Percentiles rank a stretch among this genome's conserved stretches.
Conservation (phyloP, 805 yeast species). For the Nakazawaea siamensis region DNA sequence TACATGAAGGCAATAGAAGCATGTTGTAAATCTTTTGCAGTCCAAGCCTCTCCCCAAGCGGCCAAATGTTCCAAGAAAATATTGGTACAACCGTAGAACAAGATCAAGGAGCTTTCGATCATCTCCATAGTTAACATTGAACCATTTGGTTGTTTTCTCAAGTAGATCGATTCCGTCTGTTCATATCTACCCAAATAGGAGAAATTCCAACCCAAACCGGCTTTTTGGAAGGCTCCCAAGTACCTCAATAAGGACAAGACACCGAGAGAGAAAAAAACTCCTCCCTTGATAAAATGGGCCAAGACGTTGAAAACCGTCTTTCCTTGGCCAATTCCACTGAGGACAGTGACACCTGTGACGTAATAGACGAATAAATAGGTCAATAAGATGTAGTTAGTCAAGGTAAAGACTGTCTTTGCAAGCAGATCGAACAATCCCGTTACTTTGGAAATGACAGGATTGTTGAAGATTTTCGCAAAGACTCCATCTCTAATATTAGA, state of each 20-base stretch:
- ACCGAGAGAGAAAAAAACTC: slow-evolving; percentile 75
- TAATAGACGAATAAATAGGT: slow-evolving; percentile 50
- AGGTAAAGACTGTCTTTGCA: slow-evolving; percentile 33
- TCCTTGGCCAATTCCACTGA: slow-evolving; percentile 63
- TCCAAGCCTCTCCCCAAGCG: slow-evolving; percentile 72
- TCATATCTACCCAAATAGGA: slow-evolving; percentile 20
- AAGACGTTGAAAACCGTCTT: slow-evolving; percentile 64
- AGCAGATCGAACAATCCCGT: slow-evolving; percentile 18
- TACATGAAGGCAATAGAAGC: slow-evolving; percentile 86
- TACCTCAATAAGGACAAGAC: slow-evolving; percentile 76
- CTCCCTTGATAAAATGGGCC: slow-evolving; percentile 96
- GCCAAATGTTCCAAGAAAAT: slow-evolving; percentile 87
- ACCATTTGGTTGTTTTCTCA: slow-evolving; percentile 33
- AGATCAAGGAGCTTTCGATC: slow-evolving; percentile 70
- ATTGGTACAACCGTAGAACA: slow-evolving; percentile 85
- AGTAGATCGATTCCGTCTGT: slow-evolving; percentile 19
- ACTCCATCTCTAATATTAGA: slow-evolving; percentile 23
- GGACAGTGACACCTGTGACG: slow-evolving; percentile 52
- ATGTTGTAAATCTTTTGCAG: slow-evolving; percentile 85
- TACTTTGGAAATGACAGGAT: slow-evolving; percentile 12
- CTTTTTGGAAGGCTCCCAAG: slow-evolving; percentile 66
- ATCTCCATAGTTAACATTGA: slow-evolving; percentile 71
- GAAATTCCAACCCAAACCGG: slow-evolving; percentile 91
- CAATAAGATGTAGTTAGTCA: slow-evolving; percentile 59
- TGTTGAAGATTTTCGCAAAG: slow-evolving; percentile 26